Base-by-base conservation (phyloP, 2,329 filamentous ascomycete species). In the Lasiodiplodia sp. region DNA sequence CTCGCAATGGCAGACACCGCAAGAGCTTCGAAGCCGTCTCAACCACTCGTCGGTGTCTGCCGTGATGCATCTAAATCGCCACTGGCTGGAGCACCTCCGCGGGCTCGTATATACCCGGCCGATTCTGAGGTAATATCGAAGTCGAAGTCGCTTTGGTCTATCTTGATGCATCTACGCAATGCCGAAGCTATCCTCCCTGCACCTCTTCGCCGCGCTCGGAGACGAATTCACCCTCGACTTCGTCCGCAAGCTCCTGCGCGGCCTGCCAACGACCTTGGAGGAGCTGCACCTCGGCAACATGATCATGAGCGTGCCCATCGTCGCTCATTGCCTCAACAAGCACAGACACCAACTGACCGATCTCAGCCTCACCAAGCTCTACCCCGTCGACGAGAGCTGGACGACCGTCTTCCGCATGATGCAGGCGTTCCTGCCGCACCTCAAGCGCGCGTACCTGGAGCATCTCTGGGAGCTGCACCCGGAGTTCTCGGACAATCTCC, bases 341-440 rank as follows among this genome's bases (percentile, higher is more conserved):
- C 55, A 58, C 34, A 34, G 55, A 3, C 37, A 58, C 55, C 0
- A 6, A 1, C 55, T 58, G 2, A 25, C n/a, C 3, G 31, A 38
- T 6, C 3, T 58, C n/a, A n/a, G 55, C 34, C 56, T 58, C 4
- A 14, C 18, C n/a, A n/a, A n/a, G 3, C 7, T 6, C 37, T 44
- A 40, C 37, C 56, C 44, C 34, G 40, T 34, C 21, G 21, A 58
- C 37, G 56, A 58, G 56, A 18, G 3, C 34, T 58, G 56, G 56
- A 58, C 4, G 1, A 10, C 56, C 8, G 12, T 25, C 56, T 58
- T 58, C 34, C 56, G 56, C 37, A 40, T 58, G 21, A 6, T 23
- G 10, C 6, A 14, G 16, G 14, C 28, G 5, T 44, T 25, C 34
- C 37, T 58, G 4, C 56, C 21, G 4, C 34, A 25, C 12, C 56